Evolutionary conservation across 306 rosid species (phyloP).

Genomic region (Cucurbita argyrosperma): DNA sequence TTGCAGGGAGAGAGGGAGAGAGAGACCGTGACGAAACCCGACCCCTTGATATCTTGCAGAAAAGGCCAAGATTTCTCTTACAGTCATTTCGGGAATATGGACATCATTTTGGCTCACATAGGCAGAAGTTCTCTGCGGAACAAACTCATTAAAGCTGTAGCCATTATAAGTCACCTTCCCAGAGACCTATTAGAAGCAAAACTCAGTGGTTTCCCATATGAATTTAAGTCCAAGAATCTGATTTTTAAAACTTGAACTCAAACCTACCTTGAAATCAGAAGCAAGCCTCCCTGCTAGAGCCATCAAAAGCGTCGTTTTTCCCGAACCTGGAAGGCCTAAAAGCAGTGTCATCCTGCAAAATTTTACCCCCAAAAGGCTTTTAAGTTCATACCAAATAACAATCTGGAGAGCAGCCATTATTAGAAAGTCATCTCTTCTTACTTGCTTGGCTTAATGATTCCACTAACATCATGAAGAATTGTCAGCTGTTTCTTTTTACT

Average conservation of each 20-base stretch:
- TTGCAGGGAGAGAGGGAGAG: no score
- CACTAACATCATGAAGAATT: slow-evolving; percentile 20
- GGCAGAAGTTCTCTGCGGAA: slow-evolving; percentile 33
- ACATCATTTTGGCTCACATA: slow-evolving; percentile 30
- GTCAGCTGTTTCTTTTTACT: slow-evolving; percentile 18
- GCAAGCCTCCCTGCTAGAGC: slow-evolving; percentile 39
- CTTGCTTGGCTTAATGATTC: slow-evolving; percentile 32
- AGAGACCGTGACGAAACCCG: slow-evolving; percentile 26
- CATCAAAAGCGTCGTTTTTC: slow-evolving; percentile 30
- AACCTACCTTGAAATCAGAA: slow-evolving; percentile 16
- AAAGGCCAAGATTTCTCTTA: slow-evolving; percentile 36
- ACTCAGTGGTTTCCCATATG: background rate
- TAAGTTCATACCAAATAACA: background rate
- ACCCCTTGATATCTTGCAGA: slow-evolving; percentile 43
- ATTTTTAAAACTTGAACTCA: background rate
- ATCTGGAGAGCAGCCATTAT: background rate
- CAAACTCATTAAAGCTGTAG: slow-evolving; percentile 22
- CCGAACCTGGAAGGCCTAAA: slow-evolving; percentile 41
- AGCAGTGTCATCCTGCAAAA: slow-evolving; percentile 28
- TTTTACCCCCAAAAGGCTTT: background rate
- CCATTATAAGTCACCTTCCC: slow-evolving; percentile 34
- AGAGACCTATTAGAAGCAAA: slow-evolving; percentile 7
- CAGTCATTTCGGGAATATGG: slow-evolving; percentile 37
- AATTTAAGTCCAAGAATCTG: background rate
- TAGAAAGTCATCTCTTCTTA: background rate